These are phyloP conservation scores for Colletotrichum abscissum DNA, from an alignment of 2,329 filamentous ascomycete species.

Conservation along the genomic window DNA sequence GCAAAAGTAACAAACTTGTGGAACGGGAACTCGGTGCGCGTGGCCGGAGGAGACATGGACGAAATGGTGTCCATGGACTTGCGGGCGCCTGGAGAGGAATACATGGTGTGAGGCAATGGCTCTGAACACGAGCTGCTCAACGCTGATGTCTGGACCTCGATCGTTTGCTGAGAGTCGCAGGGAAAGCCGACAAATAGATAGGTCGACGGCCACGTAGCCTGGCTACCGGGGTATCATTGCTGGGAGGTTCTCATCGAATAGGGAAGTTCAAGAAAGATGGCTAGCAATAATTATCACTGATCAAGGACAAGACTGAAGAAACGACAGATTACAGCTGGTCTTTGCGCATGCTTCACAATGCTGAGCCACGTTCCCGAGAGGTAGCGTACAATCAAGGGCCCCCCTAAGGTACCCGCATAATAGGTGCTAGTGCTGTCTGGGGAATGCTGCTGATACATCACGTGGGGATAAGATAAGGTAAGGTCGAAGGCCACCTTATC, in stretches of 20 bases:
- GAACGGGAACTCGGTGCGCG: slow-evolving; percentile 68
- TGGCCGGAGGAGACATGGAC: slow-evolving; percentile 61
- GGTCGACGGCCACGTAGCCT: slow-evolving; percentile 48
- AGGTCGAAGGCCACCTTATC: background rate
- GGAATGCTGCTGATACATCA: slow-evolving; percentile 14
- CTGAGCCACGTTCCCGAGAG: slow-evolving; percentile 27
- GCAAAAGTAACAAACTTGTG: slow-evolving; percentile 59
- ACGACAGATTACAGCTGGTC: slow-evolving; percentile 19
- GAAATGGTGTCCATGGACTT: slow-evolving; percentile 75
- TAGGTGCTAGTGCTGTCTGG: background rate
- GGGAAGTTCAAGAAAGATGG: background rate
- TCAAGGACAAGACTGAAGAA: background rate
- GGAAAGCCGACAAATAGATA: slow-evolving; percentile 48
- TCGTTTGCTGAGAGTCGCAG: slow-evolving; percentile 25
- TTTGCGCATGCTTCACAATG: slow-evolving; percentile 22
- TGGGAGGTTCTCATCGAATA: slow-evolving; percentile 36
- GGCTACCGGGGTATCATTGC: slow-evolving; percentile 64
- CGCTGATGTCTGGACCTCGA: slow-evolving; percentile 19
- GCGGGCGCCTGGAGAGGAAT: slow-evolving; percentile 65
- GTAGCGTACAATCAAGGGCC: background rate
- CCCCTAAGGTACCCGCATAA: slow-evolving; percentile 11
- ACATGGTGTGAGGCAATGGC: slow-evolving; percentile 60
- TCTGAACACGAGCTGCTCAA: background rate
- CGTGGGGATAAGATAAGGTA: slow-evolving; percentile 25
- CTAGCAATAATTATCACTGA: slow-evolving; percentile 11